Conservation (phyloP, 441 rosid species). For the Pelargonium citronellum region DNA sequence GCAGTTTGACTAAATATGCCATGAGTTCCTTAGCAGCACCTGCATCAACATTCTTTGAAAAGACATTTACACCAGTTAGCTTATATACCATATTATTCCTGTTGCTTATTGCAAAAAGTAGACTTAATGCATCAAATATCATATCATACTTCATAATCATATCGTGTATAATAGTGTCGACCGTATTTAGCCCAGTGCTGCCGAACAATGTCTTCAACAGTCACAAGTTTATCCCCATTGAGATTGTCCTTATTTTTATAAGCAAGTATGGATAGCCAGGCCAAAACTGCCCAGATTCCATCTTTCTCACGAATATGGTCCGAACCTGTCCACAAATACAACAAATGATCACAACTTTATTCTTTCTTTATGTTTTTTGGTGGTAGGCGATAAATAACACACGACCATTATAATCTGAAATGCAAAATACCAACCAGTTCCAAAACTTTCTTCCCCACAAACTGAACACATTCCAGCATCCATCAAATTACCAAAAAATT, state of each 20-base stretch:
- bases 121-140: neutral
- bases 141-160: constrained; percentile 81
- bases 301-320: constrained; percentile 97
- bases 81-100: constrained; percentile 10
- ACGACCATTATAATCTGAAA: neutral
- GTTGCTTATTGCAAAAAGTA: neutral
- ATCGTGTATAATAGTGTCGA: constrained; percentile 94
- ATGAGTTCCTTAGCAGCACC: constrained; percentile 81
- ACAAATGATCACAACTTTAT: constrained; percentile 3
- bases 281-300: constrained; percentile 98
- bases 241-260: constrained; percentile 66
- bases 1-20: constrained; percentile 76
- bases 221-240: constrained; percentile 61
- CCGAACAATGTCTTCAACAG: constrained; percentile 89
- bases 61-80: constrained; percentile 26
- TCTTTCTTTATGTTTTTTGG: neutral
- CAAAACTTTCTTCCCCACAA: constrained; percentile 99
- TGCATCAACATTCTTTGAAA: constrained; percentile 80
- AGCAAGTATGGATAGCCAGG: constrained; percentile 96
- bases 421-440: constrained; percentile 60
- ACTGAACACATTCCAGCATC: constrained; percentile 92
- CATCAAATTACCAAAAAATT: constrained; percentile 96
- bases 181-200: constrained; percentile 87
- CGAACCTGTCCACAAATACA: constrained; percentile 51
- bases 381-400: neutral